A percentile compares a stretch with the other conserved stretches of the same genome.
Conservation (phyloP, 768 basidiomycete species). For the Kwoniella sp. region DNA sequence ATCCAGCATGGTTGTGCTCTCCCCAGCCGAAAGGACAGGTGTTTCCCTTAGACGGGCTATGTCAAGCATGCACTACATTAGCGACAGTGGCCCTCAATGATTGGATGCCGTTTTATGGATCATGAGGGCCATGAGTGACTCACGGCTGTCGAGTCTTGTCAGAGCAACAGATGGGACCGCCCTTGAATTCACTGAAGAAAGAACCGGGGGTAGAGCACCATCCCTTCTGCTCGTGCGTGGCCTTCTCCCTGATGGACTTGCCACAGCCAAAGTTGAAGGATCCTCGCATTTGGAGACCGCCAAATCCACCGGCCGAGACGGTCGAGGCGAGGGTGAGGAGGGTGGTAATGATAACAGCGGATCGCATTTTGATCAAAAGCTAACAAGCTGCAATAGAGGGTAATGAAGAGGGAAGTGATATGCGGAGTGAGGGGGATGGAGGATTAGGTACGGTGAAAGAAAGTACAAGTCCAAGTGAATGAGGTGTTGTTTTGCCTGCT, state of each 20-base stretch:
- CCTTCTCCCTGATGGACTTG: conserved; percentile 17
- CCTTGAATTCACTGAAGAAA: conserved; percentile 32
- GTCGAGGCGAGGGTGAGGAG: conserved; percentile 14
- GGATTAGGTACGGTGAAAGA: background rate
- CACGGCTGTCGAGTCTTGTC: conserved; percentile 29
- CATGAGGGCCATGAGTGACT: too few species aligned
- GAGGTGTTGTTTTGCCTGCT: background rate
- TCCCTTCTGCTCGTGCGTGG: conserved; percentile 16
- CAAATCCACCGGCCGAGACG: conserved; percentile 18
- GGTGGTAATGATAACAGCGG: conserved; percentile 4
- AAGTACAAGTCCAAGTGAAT: background rate
- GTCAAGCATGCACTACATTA: too few species aligned
- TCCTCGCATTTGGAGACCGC: conserved; percentile 1
- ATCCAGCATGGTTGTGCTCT: conserved; percentile 12
- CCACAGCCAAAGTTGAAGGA: conserved; percentile 26
- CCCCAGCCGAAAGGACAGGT: conserved; percentile 26
- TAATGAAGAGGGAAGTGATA: background rate
- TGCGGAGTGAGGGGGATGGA: background rate
- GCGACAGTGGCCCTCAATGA: too few species aligned
- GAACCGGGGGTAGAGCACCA: conserved; percentile 26
- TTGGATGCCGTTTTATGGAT: too few species aligned
- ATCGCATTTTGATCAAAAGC: conserved; percentile 5
- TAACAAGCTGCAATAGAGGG: background rate
- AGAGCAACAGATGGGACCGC: conserved; percentile 29
- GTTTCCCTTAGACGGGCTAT: conserved; percentile 3